phyloP scores from a whole-genome alignment of 2,329 filamentous ascomycete species.

The Lecanoromycetidae sp. region DNA sequence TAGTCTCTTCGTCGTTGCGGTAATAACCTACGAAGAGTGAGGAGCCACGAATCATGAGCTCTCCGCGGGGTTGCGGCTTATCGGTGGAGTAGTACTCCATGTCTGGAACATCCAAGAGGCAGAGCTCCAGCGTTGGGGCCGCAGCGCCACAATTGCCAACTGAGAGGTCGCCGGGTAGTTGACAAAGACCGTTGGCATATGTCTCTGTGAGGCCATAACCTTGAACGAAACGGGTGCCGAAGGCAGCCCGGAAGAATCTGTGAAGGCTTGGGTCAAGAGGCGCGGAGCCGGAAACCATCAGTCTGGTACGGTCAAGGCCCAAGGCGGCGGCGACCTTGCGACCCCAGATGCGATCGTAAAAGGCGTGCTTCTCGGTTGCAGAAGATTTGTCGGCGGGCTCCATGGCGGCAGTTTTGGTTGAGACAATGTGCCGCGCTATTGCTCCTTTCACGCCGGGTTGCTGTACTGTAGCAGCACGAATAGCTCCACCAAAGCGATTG shows the following conservation, averaged over 20 bases:
- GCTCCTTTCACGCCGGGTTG: conserved; percentile 68
- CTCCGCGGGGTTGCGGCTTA: conserved; percentile 79
- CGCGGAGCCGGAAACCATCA: conserved; percentile 78
- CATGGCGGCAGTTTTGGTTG: conserved; percentile 68
- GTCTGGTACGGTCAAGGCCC: conserved; percentile 60
- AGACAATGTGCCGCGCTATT: conserved; percentile 66
- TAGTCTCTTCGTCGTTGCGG: conserved; percentile 79
- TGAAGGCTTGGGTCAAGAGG: conserved; percentile 83
- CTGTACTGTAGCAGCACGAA: conserved; percentile 67
- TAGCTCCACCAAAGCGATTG: conserved; percentile 76
- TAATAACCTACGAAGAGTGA: conserved; percentile 76
- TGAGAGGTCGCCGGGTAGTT: conserved; percentile 57
- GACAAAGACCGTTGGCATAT: conserved; percentile 64
- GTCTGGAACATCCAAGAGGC: conserved; percentile 76
- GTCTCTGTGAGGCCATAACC: conserved; percentile 93
- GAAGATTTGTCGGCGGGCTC: conserved; percentile 54
- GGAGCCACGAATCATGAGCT: conserved; percentile 73
- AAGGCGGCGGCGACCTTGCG: conserved; percentile 75
- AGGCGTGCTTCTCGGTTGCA: conserved; percentile 48
- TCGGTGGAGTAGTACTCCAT: conserved; percentile 87
- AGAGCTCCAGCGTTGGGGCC: conserved; percentile 56
- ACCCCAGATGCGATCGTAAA: conserved; percentile 65
- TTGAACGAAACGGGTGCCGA: conserved; percentile 67
- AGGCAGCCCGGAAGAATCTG: conserved; percentile 73
- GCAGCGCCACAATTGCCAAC: conserved; percentile 73